Percentiles rank a stretch among this genome's conserved stretches.
These are phyloP conservation scores for Beta vulgaris DNA, from an alignment of 148 eudicot species.

Conservation along the genomic window DNA sequence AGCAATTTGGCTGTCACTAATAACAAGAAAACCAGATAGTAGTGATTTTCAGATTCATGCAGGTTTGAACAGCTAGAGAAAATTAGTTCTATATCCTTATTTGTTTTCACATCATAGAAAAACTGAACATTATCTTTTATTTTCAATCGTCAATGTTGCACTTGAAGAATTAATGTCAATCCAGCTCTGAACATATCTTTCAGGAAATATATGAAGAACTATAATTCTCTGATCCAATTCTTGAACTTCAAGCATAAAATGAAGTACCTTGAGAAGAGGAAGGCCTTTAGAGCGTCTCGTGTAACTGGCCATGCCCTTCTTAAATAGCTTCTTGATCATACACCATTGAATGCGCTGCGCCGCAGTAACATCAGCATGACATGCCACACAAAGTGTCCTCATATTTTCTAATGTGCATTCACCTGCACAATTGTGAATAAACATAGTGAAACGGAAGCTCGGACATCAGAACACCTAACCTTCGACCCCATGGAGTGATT, in stretches of 20 bases:
- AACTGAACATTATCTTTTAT: background rate
- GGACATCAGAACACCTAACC: background rate
- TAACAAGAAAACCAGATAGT: background rate
- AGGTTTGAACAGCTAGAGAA: background rate
- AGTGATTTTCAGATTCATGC: too few relatives aligned
- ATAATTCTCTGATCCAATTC: background rate
- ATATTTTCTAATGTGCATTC: conserved; percentile 89
- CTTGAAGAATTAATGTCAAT: background rate
- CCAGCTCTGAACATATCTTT: background rate
- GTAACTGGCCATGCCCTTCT: conserved; percentile 32
- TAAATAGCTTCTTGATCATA: conserved; percentile 54
- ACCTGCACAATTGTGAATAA: conserved; percentile 42
- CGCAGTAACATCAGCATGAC: conserved; percentile 90
- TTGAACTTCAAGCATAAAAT: background rate
- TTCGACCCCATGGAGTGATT: background rate
- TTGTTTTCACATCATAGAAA: background rate
- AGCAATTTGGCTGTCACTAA: background rate
- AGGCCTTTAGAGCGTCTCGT: conserved; percentile 21
- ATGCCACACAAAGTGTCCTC: conserved; percentile 91
- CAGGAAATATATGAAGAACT: background rate
- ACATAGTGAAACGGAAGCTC: background rate
- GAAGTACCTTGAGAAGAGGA: conserved; percentile 43
- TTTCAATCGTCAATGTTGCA: background rate
- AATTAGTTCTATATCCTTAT: background rate
- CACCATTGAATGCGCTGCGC: conserved; percentile 72